phyloP scores from a whole-genome alignment of 1,284 basidiomycete species.

The Pyrrhoderma lamaoense region DNA sequence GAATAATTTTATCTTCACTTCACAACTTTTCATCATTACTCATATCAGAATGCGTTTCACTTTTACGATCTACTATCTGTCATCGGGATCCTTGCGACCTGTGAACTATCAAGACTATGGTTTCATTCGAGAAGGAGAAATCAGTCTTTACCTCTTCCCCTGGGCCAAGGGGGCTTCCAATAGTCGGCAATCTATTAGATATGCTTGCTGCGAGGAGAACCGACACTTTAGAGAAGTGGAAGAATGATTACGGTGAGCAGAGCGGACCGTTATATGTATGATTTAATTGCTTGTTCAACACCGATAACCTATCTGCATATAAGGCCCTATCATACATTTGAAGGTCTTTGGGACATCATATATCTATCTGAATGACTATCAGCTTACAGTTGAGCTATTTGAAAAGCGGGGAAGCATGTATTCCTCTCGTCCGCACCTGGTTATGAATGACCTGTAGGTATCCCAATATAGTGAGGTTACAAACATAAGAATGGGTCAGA shows the following conservation, averaged over 20 bases:
- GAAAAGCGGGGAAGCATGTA: slow-evolving; percentile 42
- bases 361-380: slow-evolving; percentile 14
- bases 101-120: too few species aligned
- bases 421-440: slow-evolving; percentile 34
- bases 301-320: too few species aligned
- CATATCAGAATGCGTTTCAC: too few species aligned
- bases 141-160: slow-evolving; percentile 13
- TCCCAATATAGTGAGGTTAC: background rate
- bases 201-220: slow-evolving; percentile 17
- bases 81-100: too few species aligned
- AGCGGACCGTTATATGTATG: too few species aligned
- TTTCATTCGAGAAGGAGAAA: slow-evolving; percentile 3
- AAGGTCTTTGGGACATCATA: slow-evolving; percentile 11
- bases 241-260: slow-evolving; percentile 38
- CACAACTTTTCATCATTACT: too few species aligned
- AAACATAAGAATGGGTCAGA: background rate
- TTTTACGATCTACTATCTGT: too few species aligned
- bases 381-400: slow-evolving; percentile 31
- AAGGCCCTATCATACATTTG: too few species aligned
- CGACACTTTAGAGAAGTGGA: slow-evolving; percentile 46
- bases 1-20: too few species aligned
- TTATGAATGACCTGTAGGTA: slow-evolving; percentile 10
- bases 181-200: slow-evolving; percentile 20
- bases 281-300: too few species aligned
- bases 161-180: slow-evolving; percentile 18